phyloP scores from a whole-genome alignment of 2,329 filamentous ascomycete species.

The Bipolaris victoriae region DNA sequence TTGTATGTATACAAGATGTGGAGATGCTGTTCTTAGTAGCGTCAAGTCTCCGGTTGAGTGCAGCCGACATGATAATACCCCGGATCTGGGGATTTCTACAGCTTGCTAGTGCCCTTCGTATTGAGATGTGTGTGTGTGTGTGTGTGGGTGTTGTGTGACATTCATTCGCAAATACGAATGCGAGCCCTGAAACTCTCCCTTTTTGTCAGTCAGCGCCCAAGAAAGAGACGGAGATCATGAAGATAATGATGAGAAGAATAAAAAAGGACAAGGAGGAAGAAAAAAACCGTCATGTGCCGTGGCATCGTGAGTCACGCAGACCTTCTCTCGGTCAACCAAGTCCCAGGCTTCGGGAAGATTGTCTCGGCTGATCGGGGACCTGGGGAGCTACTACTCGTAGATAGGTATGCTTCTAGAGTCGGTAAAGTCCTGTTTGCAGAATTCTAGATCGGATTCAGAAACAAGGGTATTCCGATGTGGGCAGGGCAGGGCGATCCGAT shows the following conservation, averaged over 20 bases:
- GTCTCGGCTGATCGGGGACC: not conserved
- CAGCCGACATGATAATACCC: too few relatives aligned
- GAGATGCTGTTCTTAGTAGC: not conserved
- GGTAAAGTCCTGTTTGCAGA: not conserved
- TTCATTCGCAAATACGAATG: too few relatives aligned
- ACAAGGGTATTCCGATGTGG: not conserved
- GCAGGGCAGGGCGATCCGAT: not conserved
- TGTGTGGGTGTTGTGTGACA: too few relatives aligned
- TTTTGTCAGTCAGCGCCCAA: too few relatives aligned
- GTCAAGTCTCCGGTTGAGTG: not conserved
- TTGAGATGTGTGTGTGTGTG: too few relatives aligned
- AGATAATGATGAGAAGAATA: too few relatives aligned
- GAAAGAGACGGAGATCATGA: too few relatives aligned
- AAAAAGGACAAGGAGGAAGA: not conserved
- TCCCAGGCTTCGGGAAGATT: not conserved
- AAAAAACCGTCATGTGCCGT: not conserved
- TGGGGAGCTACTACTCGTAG: not conserved
- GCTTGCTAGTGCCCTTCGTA: too few relatives aligned
- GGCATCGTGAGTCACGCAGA: not conserved
- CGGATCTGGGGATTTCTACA: too few relatives aligned
- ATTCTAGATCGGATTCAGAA: not conserved
- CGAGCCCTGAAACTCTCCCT: too few relatives aligned
- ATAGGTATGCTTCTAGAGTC: not conserved
- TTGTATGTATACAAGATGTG: not conserved
- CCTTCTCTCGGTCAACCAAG: not conserved